These are phyloP conservation scores for Arthromyces matolae DNA, from an alignment of 768 basidiomycete genomes.

Conservation along the genomic window DNA sequence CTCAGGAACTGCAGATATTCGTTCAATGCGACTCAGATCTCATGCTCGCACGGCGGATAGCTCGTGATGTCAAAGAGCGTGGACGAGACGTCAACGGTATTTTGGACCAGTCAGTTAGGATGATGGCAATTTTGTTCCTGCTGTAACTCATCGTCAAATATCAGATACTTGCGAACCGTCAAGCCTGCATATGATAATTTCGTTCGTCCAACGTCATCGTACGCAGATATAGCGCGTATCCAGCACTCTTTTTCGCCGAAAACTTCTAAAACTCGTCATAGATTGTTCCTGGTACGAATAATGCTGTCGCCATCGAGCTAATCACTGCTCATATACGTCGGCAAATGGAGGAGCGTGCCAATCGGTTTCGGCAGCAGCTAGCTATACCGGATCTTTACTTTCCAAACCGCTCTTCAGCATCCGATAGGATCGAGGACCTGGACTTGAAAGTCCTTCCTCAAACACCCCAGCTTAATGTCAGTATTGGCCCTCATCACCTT, in stretches of 20 bases:
- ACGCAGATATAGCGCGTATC: conserved; percentile 79
- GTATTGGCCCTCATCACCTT: conserved; percentile 12
- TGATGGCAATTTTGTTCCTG: not conserved
- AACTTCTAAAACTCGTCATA: conserved; percentile 34
- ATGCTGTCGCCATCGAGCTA: conserved; percentile 87
- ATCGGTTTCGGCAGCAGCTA: conserved; percentile 70
- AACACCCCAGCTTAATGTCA: conserved; percentile 77
- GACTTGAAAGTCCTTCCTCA: conserved; percentile 67
- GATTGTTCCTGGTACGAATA: conserved; percentile 96
- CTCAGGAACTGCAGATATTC: conserved; percentile 51
- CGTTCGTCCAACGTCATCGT: conserved; percentile 79
- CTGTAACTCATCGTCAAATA: not conserved
- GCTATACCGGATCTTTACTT: conserved; percentile 48
- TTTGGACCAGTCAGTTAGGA: conserved; percentile 74
- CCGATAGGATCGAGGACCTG: conserved; percentile 37
- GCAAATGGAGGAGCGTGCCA: conserved; percentile 76
- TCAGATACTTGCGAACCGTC: conserved; percentile 88
- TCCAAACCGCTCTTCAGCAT: conserved; percentile 28
- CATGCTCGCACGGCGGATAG: conserved; percentile 92
- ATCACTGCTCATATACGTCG: conserved; percentile 87
- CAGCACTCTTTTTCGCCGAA: not conserved
- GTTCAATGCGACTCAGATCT: conserved; percentile 94
- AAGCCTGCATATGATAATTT: conserved; percentile 95
- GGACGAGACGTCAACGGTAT: conserved; percentile 83
- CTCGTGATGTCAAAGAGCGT: conserved; percentile 84